Conservation (phyloP, 495 filamentous ascomycete genomes). For the Podospora pseudoanserina region DNA sequence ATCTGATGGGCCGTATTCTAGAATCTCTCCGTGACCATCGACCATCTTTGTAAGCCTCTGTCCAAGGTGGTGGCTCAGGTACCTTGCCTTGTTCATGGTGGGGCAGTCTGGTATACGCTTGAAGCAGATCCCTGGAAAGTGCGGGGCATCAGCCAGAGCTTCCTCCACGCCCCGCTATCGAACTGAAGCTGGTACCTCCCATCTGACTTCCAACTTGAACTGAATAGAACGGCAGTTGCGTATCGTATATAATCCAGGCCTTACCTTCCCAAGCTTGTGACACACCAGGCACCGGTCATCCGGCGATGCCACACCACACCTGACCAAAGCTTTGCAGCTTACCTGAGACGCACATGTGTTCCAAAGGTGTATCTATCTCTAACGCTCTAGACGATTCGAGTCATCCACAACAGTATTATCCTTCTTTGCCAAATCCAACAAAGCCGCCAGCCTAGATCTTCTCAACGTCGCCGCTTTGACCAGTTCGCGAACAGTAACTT, state of each 20-base stretch:
- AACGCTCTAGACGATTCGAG: background rate
- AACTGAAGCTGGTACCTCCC: conserved; percentile 11
- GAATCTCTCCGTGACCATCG: too few relatives aligned
- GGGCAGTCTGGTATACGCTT: conserved; percentile 6
- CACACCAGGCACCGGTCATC: conserved; percentile 10
- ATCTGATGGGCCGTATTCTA: too few relatives aligned
- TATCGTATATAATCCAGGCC: background rate
- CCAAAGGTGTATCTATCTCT: background rate
- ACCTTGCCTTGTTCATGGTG: too few relatives aligned
- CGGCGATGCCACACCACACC: conserved; percentile 9
- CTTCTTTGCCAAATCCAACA: background rate
- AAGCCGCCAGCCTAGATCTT: background rate
- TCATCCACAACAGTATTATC: background rate
- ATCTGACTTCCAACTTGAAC: background rate
- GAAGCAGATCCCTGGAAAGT: conserved; percentile 4
- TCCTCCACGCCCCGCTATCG: conserved; percentile 11
- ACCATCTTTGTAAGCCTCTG: too few relatives aligned
- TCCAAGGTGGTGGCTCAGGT: too few relatives aligned
- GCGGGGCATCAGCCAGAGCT: conserved; percentile 22
- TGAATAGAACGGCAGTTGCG: background rate
- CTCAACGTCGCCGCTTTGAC: background rate
- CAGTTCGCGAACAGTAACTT: background rate
- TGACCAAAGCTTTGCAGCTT: conserved; percentile 1
- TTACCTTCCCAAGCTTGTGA: conserved; percentile 4
- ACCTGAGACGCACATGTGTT: background rate